phyloP scores from a whole-genome alignment of 2,329 filamentous ascomycete species.

The Claviceps arundinis region DNA sequence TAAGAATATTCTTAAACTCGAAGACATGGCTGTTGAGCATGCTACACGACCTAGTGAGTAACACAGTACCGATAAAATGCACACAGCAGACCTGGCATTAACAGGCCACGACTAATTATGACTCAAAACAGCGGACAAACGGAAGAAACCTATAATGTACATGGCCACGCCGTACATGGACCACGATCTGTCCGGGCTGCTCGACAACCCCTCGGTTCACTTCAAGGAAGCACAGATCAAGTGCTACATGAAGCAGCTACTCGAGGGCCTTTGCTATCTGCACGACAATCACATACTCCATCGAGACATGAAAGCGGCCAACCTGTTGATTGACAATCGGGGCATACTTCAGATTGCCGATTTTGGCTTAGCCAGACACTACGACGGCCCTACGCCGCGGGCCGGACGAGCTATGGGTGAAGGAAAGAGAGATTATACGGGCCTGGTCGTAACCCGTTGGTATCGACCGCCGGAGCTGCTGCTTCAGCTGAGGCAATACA shows the following conservation, averaged over 20 bases:
- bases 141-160: slow-evolving; percentile 79
- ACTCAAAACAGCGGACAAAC: slow-evolving; percentile 48
- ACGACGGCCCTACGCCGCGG: slow-evolving; percentile 70
- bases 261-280: slow-evolving; percentile 80
- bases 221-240: slow-evolving; percentile 91
- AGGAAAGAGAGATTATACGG: slow-evolving; percentile 82
- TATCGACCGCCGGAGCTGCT: slow-evolving; percentile 90
- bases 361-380: slow-evolving; percentile 87
- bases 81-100: neutral
- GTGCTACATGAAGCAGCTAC: slow-evolving; percentile 88
- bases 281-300: slow-evolving; percentile 86
- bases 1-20: slow-evolving; percentile 70
- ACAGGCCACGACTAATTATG: neutral
- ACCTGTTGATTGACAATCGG: slow-evolving; percentile 87
- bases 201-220: slow-evolving; percentile 83
- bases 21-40: slow-evolving; percentile 93
- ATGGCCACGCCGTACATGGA: slow-evolving; percentile 99
- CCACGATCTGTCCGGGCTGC: slow-evolving; percentile 89
- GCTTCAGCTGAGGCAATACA: slow-evolving; percentile 78
- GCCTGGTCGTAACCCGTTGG: slow-evolving; percentile 93
- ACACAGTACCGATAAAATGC: too few relatives aligned
- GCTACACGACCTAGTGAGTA: slow-evolving; percentile 44
- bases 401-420: slow-evolving; percentile 71
- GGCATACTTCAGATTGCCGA: slow-evolving; percentile 94
- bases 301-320: slow-evolving; percentile 97